Conservation (phyloP, 164 flowering plant genomes). For the Liriodendron chinense region DNA sequence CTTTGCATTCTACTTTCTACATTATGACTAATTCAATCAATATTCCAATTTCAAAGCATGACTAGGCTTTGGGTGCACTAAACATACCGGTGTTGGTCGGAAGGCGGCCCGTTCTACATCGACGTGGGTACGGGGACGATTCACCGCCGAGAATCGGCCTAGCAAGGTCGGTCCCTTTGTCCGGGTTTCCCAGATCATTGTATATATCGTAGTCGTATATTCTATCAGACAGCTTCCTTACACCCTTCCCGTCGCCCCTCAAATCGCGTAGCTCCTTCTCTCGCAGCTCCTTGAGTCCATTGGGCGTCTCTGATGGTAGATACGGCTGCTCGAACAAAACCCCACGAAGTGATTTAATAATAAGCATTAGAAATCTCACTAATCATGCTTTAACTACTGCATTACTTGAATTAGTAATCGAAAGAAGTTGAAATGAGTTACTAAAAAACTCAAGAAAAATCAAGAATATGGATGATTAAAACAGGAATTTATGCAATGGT, state of each 20-base stretch:
- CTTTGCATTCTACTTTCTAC: too few species aligned
- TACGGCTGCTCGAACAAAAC: constrained; percentile 59
- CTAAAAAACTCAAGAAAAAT: too few species aligned
- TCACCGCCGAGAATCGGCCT: constrained; percentile 78
- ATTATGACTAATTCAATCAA: too few species aligned
- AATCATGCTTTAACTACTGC: too few species aligned
- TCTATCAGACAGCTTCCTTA: constrained; percentile 65
- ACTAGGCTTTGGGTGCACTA: neutral
- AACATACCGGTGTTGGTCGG: constrained; percentile 68
- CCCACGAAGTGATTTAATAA: neutral
- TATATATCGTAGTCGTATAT: constrained; percentile 78
- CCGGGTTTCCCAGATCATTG: constrained; percentile 97
- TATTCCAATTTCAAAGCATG: too few species aligned
- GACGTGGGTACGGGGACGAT: constrained; percentile 68
- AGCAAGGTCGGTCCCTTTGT: constrained; percentile 55
- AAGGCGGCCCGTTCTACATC: constrained; percentile 89
- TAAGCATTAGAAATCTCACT: neutral
- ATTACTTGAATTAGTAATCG: too few species aligned
- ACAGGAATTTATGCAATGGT: too few species aligned
- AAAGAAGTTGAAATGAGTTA: too few species aligned
- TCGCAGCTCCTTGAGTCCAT: constrained; percentile 66
- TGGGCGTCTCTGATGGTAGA: constrained; percentile 83
- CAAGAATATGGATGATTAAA: too few species aligned
- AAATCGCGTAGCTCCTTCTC: constrained; percentile 69
- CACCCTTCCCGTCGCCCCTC: constrained; percentile 86